Evolutionary conservation across 305 asterid genomes (phyloP), one percentile per base, ranked within the genome.

Genomic region (Fraxinus platypoda): DNA sequence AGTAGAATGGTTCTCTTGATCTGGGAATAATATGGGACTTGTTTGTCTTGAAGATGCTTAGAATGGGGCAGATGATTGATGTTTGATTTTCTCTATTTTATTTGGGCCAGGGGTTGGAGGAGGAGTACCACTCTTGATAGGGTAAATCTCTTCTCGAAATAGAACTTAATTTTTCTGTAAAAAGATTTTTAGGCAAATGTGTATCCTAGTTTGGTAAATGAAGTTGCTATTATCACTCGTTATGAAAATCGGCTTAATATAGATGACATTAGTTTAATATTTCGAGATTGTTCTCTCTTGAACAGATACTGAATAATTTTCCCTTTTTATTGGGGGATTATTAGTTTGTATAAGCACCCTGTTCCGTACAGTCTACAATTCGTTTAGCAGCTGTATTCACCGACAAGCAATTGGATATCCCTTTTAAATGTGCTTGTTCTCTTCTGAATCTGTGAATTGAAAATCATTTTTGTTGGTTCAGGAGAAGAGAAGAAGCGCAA

Each of bases 401-500:
- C 2, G 23, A 17, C 23, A 25, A 54, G 64, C 23, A 4, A 17
- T 52, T 52, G 62, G 64, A n/a, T 2, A 54, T 15, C 23, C 64
- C 64, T 15, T 54, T 54, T 54, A 19, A 19, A 15, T 71, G 46
- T 78, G 54, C 19, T 57, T 49, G 37, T 52, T 13, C 30, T 33
- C 34, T 30, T 49, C 19, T 6, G 70, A 30, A 46, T 77, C 82
- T 9, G 46, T 38, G 46, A 38, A 17, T 77, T 0, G 1, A 35
- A 35, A 6, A 7, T 35, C 46, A 72, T 35, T 73, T 82, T 68
- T 74, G 84, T 70, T 83, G 76, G 75, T 85, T 73, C 88, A 95
- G 98, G 92, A 92, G 97, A 90, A 93, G 99, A 88, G 98, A 93
- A 85, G 98, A 91, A 87, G 98, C 98, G 74, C 96, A 93, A 68